Base-by-base conservation (phyloP, 441 rosid species). In the Gossypium trilobum region DNA sequence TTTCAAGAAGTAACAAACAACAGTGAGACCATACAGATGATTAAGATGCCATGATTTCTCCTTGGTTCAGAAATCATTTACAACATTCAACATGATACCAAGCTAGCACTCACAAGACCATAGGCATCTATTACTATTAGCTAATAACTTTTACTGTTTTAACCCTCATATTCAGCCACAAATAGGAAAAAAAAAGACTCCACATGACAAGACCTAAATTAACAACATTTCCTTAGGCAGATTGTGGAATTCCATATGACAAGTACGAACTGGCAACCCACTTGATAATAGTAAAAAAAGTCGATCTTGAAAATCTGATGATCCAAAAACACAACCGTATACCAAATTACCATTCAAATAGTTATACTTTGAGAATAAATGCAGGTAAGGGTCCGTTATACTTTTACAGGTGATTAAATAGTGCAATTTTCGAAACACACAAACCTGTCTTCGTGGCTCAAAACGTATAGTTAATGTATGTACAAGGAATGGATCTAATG, bases 381-480 rank as follows among this genome's bases (percentile, higher is more conserved):
- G 33, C 55, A 22, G 2, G 36, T 23, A 65, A 65, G 36, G 57
- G 4, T 46, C 13, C 13, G 6, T 3, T 7, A 7, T 46, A 19
- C 31, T 64, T 25, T 4, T n/a, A 48, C 14, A 48, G 4, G 14
- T 39, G 39, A 19, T 6, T 4, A 58, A 33, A 31, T 9, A 22
- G 58, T 58, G n/a, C 50, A 62, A 20, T n/a, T 11, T 7, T 50
- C 5, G 1, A 62, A 51, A 50, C 25, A 57, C 71, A 77, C 76
- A 81, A 75, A 90, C 99, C 97, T 90, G 97, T 87, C 94, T 85
- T 73, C 90, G 85, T 56, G 97, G 97, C 84, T 94, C 99, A 89
- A 94, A 92, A 10, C 97, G 89, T 78, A 94, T 88, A 0, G 97
- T 92, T 77, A 94, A 70, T 52, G 97, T 90, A 81, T 90, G 99